Conservation (phyloP, 2,329 filamentous ascomycete species). For the Stemphylium beticola region DNA sequence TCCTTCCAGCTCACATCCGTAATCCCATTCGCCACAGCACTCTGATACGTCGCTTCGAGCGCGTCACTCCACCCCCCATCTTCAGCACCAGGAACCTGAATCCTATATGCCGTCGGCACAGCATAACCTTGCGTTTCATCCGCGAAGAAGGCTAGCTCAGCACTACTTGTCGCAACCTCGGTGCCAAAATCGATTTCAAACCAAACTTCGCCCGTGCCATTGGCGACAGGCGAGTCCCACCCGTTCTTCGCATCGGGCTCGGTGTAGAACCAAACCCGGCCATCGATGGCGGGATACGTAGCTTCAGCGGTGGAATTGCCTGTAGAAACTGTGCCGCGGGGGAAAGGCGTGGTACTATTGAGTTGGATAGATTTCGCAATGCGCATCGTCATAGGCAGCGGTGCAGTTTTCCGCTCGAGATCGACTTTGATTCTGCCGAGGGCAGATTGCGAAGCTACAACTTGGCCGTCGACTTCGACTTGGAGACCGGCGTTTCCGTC, state of each 20-base stretch:
- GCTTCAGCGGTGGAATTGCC: constrained; percentile 24
- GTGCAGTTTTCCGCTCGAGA: constrained; percentile 20
- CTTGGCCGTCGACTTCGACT: constrained; percentile 45
- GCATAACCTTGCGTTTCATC: constrained; percentile 38
- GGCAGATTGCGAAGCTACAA: constrained; percentile 38
- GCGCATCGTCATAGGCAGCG: constrained; percentile 36
- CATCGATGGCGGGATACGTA: constrained; percentile 49
- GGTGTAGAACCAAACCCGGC: constrained; percentile 50
- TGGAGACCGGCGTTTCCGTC: constrained; percentile 37
- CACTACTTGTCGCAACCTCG: constrained; percentile 31
- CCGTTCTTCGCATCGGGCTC: constrained; percentile 47
- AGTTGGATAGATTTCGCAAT: constrained; percentile 50
- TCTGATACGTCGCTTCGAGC: constrained; percentile 22
- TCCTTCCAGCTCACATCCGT: constrained; percentile 42
- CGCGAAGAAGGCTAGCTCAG: constrained; percentile 49
- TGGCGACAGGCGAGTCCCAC: constrained; percentile 43
- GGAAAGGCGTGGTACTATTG: constrained; percentile 35
- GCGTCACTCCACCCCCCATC: constrained; percentile 39
- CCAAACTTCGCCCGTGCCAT: constrained; percentile 41
- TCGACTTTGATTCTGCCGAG: constrained; percentile 34
- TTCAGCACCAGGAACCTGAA: constrained; percentile 31
- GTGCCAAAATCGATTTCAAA: constrained; percentile 48
- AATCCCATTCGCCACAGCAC: constrained; percentile 47
- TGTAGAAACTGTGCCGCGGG: constrained; percentile 41
- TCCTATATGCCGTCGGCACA: constrained; percentile 35